phyloP scores from a whole-genome alignment of 345 rosid species.

The Brassica incana region DNA sequence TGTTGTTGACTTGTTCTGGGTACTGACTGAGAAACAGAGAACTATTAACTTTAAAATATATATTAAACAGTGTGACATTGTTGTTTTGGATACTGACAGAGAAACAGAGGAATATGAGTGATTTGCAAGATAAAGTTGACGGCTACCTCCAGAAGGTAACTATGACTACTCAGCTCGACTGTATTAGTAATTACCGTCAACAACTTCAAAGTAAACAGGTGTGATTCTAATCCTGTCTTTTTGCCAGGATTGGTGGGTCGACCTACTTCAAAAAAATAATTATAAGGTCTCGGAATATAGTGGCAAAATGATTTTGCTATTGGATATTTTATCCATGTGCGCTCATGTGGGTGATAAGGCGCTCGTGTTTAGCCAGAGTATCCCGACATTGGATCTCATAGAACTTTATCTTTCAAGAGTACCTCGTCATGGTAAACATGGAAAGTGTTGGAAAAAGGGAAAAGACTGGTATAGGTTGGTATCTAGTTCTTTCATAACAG shows the following conservation, averaged over 20 bases:
- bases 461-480: slow-evolving; percentile 99
- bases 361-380: slow-evolving; percentile 97
- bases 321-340: slow-evolving; percentile 79
- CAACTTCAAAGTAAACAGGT: not conserved
- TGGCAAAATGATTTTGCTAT: slow-evolving; percentile 97
- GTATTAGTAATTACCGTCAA: slow-evolving; percentile 8
- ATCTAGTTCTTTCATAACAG: slow-evolving; percentile 12
- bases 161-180: not conserved
- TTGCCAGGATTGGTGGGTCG: slow-evolving; percentile 95
- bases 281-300: slow-evolving; percentile 72
- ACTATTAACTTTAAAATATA: slow-evolving; percentile 6
- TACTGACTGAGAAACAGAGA: slow-evolving; percentile 61
- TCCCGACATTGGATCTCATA: slow-evolving; percentile 96
- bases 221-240: slow-evolving; percentile 20
- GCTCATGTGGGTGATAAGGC: slow-evolving; percentile 83
- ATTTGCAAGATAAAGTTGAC: slow-evolving; percentile 56
- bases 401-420: slow-evolving; percentile 87
- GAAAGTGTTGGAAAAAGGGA: slow-evolving; percentile 92
- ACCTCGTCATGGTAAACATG: slow-evolving; percentile 65
- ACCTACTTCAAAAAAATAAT: slow-evolving; percentile 73
- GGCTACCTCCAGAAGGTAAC: slow-evolving; percentile 76
- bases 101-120: slow-evolving; percentile 52
- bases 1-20: slow-evolving; percentile 10
- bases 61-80: not conserved
- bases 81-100: slow-evolving; percentile 49